Base-by-base conservation (phyloP, 257 asterid species). In the Rauvolfia tetraphylla region DNA sequence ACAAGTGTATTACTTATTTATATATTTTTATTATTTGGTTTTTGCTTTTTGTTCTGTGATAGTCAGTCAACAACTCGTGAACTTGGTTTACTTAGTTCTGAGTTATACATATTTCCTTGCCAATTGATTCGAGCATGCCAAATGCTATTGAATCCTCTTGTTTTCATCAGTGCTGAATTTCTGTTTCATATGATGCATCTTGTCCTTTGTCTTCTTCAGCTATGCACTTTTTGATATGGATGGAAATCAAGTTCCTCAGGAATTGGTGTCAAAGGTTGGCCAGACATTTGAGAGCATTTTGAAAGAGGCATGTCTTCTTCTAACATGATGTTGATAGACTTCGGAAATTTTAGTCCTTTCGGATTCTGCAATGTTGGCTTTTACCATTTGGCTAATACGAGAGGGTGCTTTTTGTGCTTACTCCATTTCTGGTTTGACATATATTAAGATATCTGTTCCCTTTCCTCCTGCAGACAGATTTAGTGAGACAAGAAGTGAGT, bases 241-340 rank as follows among this genome's bases (percentile, higher is more conserved):
- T 34, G 98, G 99, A 27, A 90, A 89, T 77, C 94, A 95, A 89
- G 96, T 95, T 84, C 89, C 96, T 72, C 99, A 91, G 85, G 97
- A 88, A 14, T 81, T 95, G 71, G 99, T 95, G 80, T 36, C 96
- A 29, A 88, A 88, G 84, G 88, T 91, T 79, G 99, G 99, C n/a
- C 86, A 86, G 84, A 86, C 91, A 81, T 95, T 95, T 79, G 97
- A 95, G 85, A 73, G 82, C 87, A 89, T 95, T 77, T 83, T 95
- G 89, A 87, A 91, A 84, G 98, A 95, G 97, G 98, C 71, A 89
- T 5, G 80, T 51, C 54, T 36, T 67, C 51, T 44, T 36, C 4
- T 15, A 65, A 34, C 23, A 36, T 67, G 48, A 20, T 29, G 27
- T 36, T 36, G 49, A 23, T 36, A 36, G 48, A 66, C 29, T 20